Evolutionary conservation across 2,329 filamentous ascomycete genomes (phyloP), one percentile per base, ranked within the genome.

Genomic region (Arthrobotrys musiformis): DNA sequence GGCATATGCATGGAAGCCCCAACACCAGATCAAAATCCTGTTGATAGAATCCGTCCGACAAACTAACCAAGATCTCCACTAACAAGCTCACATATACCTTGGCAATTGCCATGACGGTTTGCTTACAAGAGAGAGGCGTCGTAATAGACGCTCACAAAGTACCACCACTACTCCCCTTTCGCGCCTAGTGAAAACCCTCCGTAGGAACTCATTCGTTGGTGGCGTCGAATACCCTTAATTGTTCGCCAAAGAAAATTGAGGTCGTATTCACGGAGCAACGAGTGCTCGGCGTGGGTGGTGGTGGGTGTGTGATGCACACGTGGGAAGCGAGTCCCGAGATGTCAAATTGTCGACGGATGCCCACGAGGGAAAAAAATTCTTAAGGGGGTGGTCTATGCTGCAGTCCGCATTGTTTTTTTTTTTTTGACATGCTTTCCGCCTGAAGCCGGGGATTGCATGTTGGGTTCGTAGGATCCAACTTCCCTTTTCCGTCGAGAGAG

Each of bases 311-410:
- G 54, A 60, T 73, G 69, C 69, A 61, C 70, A 75, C 70, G 70
- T 68, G 70, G 70, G 70, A 75, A 75, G 70, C 70, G 70, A 75
- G 22, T 63, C 70, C 61, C 70, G 70, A 56, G 42, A 73, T 67
- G 69, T 73, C 61, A 73, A 67, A 66, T 19, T 40, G 26, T 60
- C n/a, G 35, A 40, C 40, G 64, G 28, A 26, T 22, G 19, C 40
- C 42, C n/a, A 68, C 50, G 37, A 35, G 50, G 54, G 19, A 58
- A 22, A 33, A 52, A 8, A 48, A 33, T 1, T 11, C 3, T 33
- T 33, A 33, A 19, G 33, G 33, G 33, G 54, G 33, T 68, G 50
- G 64, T 48, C 50, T 58, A 37, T 68, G 64, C 64, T 58, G 54
- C 54, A 22, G 33, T 58, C n/a, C 54, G 22, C n/a, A 37, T 60